Conservation (phyloP, 169 alveolate species). For the Plasmodium ovale region DNA sequence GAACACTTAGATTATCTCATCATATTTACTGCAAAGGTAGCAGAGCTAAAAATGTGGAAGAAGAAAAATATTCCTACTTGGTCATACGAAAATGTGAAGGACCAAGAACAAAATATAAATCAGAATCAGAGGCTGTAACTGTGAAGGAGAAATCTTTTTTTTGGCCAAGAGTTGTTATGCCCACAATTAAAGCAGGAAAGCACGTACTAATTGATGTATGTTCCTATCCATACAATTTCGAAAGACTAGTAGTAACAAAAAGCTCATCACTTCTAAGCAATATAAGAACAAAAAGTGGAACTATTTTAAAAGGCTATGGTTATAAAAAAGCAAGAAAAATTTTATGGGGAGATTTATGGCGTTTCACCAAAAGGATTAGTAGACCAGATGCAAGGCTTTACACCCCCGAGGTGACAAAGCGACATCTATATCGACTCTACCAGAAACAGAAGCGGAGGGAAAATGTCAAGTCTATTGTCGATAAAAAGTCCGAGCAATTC, state of each 20-base stretch:
- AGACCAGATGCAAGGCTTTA: slow-evolving; percentile 90
- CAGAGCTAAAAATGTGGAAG: slow-evolving; percentile 83
- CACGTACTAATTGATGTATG: slow-evolving; percentile 91
- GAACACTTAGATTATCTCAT: slow-evolving; percentile 88
- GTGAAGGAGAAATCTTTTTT: slow-evolving; percentile 87
- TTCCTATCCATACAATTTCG: slow-evolving; percentile 82
- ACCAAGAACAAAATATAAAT: slow-evolving; percentile 73
- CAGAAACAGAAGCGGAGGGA: slow-evolving; percentile 73
- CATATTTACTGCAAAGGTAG: slow-evolving; percentile 88
- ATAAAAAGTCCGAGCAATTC: slow-evolving; percentile 6
- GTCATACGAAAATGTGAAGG: slow-evolving; percentile 86
- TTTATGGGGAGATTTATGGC: slow-evolving; percentile 94
- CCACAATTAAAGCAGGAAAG: slow-evolving; percentile 88
- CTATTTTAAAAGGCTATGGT: slow-evolving; percentile 69
- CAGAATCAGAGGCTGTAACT: slow-evolving; percentile 79
- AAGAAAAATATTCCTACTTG: slow-evolving; percentile 88
- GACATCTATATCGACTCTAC: slow-evolving; percentile 80
- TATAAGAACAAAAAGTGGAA: slow-evolving; percentile 72
- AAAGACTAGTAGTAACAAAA: slow-evolving; percentile 86
- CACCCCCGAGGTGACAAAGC: slow-evolving; percentile 81
- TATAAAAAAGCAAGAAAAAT: slow-evolving; percentile 83
- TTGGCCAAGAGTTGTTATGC: slow-evolving; percentile 91
- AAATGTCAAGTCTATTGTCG: slow-evolving; percentile 2
- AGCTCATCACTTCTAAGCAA: slow-evolving; percentile 84
- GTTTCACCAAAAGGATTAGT: slow-evolving; percentile 87